Conservation (phyloP, 2,329 filamentous ascomycete species). For the Penicillium sumatraense region DNA sequence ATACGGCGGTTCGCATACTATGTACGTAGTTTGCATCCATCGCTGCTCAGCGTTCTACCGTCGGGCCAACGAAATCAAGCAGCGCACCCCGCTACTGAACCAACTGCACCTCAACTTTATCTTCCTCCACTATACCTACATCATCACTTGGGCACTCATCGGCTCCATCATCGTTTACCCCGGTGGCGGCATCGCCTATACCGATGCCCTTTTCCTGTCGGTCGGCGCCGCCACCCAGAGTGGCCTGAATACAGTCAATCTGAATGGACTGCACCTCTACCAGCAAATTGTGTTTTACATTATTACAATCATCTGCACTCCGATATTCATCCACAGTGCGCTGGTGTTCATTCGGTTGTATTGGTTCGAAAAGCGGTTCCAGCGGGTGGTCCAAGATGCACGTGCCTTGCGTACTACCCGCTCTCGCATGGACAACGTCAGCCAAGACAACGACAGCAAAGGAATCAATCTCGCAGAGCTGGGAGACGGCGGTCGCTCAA, state of each 20-base stretch:
- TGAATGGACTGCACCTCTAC: slow-evolving; percentile 70
- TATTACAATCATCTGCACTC: slow-evolving; percentile 74
- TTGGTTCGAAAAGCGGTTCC: slow-evolving; percentile 98
- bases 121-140: slow-evolving; percentile 68
- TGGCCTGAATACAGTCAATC: slow-evolving; percentile 77
- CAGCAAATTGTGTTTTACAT: slow-evolving; percentile 76
- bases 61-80: slow-evolving; percentile 29
- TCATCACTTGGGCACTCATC: slow-evolving; percentile 73
- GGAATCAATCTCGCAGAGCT: slow-evolving; percentile 39
- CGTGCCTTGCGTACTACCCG: slow-evolving; percentile 67
- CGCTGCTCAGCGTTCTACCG: slow-evolving; percentile 28
- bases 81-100: slow-evolving; percentile 42
- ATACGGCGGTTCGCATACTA: slow-evolving; percentile 36
- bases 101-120: slow-evolving; percentile 51
- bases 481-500: slow-evolving; percentile 43
- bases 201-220: slow-evolving; percentile 89
- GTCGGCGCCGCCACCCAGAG: slow-evolving; percentile 87
- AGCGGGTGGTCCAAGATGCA: slow-evolving; percentile 77
- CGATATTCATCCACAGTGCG: slow-evolving; percentile 80
- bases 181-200: slow-evolving; percentile 69
- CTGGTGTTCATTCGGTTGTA: slow-evolving; percentile 93
- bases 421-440: slow-evolving; percentile 62
- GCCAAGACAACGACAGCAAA: slow-evolving; percentile 48
- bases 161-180: slow-evolving; percentile 80
- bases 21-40: too few species aligned